Evolutionary conservation across 2,329 filamentous ascomycete genomes (phyloP).

Genomic region (Westerdykella ornata): DNA sequence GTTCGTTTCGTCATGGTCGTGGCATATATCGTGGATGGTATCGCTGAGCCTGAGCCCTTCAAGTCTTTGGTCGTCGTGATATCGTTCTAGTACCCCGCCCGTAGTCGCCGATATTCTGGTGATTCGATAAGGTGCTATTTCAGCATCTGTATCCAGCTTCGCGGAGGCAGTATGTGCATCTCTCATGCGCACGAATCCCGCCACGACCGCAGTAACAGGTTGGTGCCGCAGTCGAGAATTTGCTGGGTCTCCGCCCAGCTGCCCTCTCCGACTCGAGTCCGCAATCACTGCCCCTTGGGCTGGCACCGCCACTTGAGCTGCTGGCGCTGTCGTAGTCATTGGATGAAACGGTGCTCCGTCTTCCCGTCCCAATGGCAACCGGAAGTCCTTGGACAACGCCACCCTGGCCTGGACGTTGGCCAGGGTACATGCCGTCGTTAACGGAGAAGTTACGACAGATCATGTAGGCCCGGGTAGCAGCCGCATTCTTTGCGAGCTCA

Average conservation of each 20-base stretch:
- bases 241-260: conserved; percentile 29
- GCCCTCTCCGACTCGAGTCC: conserved; percentile 36
- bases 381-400: conserved; percentile 55
- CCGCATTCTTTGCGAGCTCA: conserved; percentile 79
- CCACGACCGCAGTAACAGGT: conserved; percentile 37
- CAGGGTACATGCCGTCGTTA: conserved; percentile 80
- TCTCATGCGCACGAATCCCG: conserved; percentile 37
- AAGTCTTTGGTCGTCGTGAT: conserved; percentile 25
- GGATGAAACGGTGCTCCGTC: conserved; percentile 44
- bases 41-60: conserved; percentile 35
- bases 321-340: conserved; percentile 48
- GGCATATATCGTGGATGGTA: conserved; percentile 20
- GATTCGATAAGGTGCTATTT: conserved; percentile 2
- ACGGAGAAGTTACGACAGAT: conserved; percentile 96
- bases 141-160: conserved; percentile 37
- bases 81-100: conserved; percentile 8
- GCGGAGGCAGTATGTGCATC: conserved; percentile 39
- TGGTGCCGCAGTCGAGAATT: conserved; percentile 23
- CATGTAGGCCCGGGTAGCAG: conserved; percentile 93
- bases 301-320: conserved; percentile 50
- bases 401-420: conserved; percentile 50
- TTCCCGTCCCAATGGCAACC: conserved; percentile 57
- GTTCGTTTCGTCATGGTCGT: conserved; percentile 3
- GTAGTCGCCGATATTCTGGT: conserved; percentile 5
- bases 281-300: conserved; percentile 45